A percentile compares a stretch with the other conserved stretches of the same genome.
phyloP scores from a whole-genome alignment of 2,329 filamentous ascomycete species.

The Hirsutella rhossiliensis region DNA sequence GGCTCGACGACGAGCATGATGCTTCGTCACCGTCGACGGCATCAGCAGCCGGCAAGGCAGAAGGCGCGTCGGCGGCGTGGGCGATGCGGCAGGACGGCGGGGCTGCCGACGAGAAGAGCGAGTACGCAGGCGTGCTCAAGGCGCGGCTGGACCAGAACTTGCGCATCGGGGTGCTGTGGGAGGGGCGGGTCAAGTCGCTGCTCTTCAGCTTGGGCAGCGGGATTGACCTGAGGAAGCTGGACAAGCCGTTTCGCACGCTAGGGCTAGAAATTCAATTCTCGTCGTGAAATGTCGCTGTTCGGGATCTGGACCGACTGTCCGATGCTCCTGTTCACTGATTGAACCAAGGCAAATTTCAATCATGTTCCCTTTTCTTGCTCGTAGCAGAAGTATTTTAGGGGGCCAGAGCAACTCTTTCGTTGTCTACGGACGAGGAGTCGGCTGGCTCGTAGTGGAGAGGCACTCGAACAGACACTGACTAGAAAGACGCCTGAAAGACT shows the following conservation, averaged over 20 bases:
- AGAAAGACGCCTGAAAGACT: too few species aligned
- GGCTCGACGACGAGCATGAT: constrained; percentile 23
- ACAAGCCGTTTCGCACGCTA: constrained; percentile 65
- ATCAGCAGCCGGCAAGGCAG: constrained; percentile 14
- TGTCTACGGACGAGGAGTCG: too few species aligned
- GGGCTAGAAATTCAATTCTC: constrained; percentile 77
- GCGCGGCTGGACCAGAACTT: constrained; percentile 80
- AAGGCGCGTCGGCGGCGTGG: constrained; percentile 1
- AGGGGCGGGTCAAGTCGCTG: constrained; percentile 82
- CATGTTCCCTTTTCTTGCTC: too few species aligned
- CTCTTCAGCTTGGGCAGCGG: constrained; percentile 83
- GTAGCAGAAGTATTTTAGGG: too few species aligned
- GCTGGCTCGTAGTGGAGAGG: too few species aligned
- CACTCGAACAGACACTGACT: too few species aligned
- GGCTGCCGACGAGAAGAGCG: constrained; percentile 35
- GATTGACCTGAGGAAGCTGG: constrained; percentile 64
- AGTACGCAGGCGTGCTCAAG: constrained; percentile 79
- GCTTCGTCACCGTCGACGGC: constrained; percentile 21
- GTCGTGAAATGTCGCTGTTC: constrained; percentile 45
- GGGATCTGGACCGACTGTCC: too few species aligned
- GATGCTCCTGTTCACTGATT: too few species aligned
- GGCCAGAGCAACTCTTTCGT: too few species aligned
- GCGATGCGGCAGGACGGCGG: constrained; percentile 3
- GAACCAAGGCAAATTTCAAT: too few species aligned
- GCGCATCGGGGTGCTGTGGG: constrained; percentile 80